These are phyloP conservation scores for Candida golubevii DNA, from an alignment of 805 yeast species.

Conservation along the genomic window DNA sequence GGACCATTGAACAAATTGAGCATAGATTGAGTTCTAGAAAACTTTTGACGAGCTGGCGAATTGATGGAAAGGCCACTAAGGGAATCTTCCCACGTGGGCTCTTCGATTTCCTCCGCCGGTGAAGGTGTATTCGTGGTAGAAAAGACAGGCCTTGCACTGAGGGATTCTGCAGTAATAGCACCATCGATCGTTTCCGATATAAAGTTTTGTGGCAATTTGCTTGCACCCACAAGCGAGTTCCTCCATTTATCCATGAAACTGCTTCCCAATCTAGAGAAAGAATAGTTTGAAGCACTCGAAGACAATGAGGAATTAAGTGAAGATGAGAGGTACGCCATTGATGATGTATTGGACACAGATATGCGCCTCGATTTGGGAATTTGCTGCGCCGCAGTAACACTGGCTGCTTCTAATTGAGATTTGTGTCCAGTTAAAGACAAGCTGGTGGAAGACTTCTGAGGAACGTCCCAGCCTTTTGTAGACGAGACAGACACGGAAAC, in stretches of 20 bases:
- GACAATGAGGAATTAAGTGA: slow-evolving; percentile 37
- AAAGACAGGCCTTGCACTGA: slow-evolving; percentile 6
- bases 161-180: slow-evolving; percentile 4
- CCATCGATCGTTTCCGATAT: slow-evolving; percentile 8
- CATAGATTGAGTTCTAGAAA: slow-evolving; percentile 35
- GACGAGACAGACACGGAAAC: slow-evolving; percentile 24
- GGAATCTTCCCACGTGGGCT: slow-evolving; percentile 13
- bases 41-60: slow-evolving; percentile 7
- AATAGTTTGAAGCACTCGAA: slow-evolving; percentile 35
- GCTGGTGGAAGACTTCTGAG: slow-evolving; percentile 31
- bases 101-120: slow-evolving; percentile 15
- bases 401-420: slow-evolving; percentile 16
- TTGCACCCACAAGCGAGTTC: slow-evolving; percentile 23
- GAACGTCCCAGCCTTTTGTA: slow-evolving; percentile 46
- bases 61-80: neutral
- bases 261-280: slow-evolving; percentile 38
- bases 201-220: slow-evolving; percentile 2
- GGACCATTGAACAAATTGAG: slow-evolving; percentile 19
- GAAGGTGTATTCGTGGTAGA: slow-evolving; percentile 13
- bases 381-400: slow-evolving; percentile 21
- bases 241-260: slow-evolving; percentile 46
- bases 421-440: slow-evolving; percentile 18
- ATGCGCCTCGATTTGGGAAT: slow-evolving; percentile 9
- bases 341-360: slow-evolving; percentile 36
- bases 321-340: slow-evolving; percentile 39